Percentiles rank a stretch among this genome's conserved stretches.
Conservation (phyloP, 2,329 filamentous ascomycete species). For the Didymosphaeria variabile region DNA sequence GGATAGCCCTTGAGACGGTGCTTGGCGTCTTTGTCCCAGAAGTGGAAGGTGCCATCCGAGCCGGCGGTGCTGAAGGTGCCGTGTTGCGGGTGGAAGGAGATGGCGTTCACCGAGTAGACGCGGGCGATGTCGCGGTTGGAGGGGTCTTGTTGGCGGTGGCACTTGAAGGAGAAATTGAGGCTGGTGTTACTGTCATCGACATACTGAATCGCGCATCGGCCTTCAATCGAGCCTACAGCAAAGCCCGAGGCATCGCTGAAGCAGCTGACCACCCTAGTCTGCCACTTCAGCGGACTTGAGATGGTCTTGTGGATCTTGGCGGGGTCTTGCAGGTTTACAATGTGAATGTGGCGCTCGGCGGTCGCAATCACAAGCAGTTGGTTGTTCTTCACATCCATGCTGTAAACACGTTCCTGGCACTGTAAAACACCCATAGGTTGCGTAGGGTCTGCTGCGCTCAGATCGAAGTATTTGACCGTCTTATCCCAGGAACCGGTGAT, state of each 20-base stretch:
- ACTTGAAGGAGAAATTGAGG: constrained; percentile 99
- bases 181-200: constrained; percentile 91
- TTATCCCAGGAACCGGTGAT: constrained; percentile 95
- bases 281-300: constrained; percentile 97
- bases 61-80: constrained; percentile 99
- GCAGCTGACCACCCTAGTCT: constrained; percentile 93
- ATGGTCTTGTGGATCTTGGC: constrained; percentile 94
- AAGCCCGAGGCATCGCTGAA: constrained; percentile 93
- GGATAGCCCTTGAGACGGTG: constrained; percentile 71
- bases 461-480: constrained; percentile 89
- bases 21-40: constrained; percentile 78
- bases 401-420: constrained; percentile 83
- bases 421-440: constrained; percentile 70
- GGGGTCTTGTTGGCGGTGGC: constrained; percentile 83
- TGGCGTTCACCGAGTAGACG: constrained; percentile 95
- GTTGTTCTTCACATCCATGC: constrained; percentile 88
- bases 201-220: constrained; percentile 96
- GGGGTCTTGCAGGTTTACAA: constrained; percentile 89
- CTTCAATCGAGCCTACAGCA: constrained; percentile 95
- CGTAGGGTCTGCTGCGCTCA: constrained; percentile 54
- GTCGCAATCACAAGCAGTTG: constrained; percentile 85
- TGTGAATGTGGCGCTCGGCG: constrained; percentile 94
- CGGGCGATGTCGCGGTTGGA: constrained; percentile 74
- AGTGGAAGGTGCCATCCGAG: constrained; percentile 94
- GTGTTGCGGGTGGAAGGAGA: constrained; percentile 95